These are phyloP conservation scores for Penicillium freii DNA, from an alignment of 2,329 filamentous ascomycete genomes.

Conservation along the genomic window DNA sequence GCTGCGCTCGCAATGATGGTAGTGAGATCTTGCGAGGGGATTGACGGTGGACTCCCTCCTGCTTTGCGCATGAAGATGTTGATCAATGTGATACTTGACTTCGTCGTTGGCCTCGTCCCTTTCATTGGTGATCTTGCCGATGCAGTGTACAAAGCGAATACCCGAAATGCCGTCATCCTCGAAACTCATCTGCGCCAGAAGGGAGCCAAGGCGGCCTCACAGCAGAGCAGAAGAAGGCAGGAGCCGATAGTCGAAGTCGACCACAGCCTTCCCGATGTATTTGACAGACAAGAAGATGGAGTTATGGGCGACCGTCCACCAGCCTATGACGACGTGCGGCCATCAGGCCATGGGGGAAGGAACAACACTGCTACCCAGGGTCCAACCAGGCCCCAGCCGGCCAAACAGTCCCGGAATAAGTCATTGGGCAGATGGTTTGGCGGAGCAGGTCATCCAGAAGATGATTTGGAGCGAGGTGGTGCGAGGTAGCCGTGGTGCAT, in stretches of 20 bases:
- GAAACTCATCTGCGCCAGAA: slow-evolving; percentile 46
- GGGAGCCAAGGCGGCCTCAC: slow-evolving; percentile 34
- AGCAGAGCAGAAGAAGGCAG: slow-evolving; percentile 24
- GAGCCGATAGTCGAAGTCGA: slow-evolving; percentile 28
- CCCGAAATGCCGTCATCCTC: slow-evolving; percentile 46
- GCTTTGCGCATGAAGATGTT: slow-evolving; percentile 69
- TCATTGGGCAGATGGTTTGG: slow-evolving; percentile 32
- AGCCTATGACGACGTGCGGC: slow-evolving; percentile 19
- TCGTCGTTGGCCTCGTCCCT: slow-evolving; percentile 51
- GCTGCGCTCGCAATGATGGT: slow-evolving; percentile 72
- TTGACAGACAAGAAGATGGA: slow-evolving; percentile 35
- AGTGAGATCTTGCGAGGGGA: slow-evolving; percentile 66
- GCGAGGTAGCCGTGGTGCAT: slow-evolving; percentile 10
- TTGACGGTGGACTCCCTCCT: slow-evolving; percentile 69
- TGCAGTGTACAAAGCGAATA: slow-evolving; percentile 50
- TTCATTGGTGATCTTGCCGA: slow-evolving; percentile 51
- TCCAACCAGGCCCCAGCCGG: slow-evolving; percentile 24
- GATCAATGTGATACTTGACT: slow-evolving; percentile 64
- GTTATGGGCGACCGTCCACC: slow-evolving; percentile 26
- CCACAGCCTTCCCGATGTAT: slow-evolving; percentile 41
- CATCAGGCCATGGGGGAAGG: slow-evolving; percentile 15
- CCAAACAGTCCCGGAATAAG: slow-evolving; percentile 23
- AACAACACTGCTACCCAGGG: slow-evolving; percentile 1
- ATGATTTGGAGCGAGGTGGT: slow-evolving; percentile 31
- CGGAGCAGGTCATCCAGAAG: slow-evolving; percentile 25